Evolutionary conservation across 352 stramenopile species (phyloP).

Genomic region (Phytophthora tubulina): DNA sequence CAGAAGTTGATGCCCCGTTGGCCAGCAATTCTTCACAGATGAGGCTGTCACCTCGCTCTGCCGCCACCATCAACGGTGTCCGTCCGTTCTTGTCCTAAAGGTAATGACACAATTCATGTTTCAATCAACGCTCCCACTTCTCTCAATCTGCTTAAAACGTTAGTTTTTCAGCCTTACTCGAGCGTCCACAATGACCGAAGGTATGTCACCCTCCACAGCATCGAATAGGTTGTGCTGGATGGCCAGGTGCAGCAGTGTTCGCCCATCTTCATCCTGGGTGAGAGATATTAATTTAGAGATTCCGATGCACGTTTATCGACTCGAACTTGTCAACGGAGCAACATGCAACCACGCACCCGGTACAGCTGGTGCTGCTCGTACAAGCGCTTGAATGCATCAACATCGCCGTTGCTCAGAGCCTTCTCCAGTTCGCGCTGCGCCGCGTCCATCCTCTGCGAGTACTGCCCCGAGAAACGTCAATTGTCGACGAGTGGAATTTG

Average conservation of each 20-base stretch:
- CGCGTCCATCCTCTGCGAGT: constrained; percentile 19
- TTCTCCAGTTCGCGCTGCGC: constrained; percentile 28
- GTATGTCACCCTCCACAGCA: constrained; percentile 36
- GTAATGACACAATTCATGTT: background rate
- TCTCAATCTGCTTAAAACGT: background rate
- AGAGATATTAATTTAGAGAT: constrained; percentile 15
- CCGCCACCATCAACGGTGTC: constrained; percentile 48
- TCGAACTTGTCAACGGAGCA: background rate
- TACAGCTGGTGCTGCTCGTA: constrained; percentile 37
- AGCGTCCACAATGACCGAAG: constrained; percentile 27
- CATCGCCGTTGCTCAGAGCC: constrained; percentile 29
- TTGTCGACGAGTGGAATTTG: constrained; percentile 13
- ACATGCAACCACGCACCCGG: constrained; percentile 27
- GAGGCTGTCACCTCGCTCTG: constrained; percentile 41
- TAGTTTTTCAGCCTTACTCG: constrained; percentile 13
- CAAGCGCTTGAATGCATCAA: constrained; percentile 29
- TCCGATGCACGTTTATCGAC: background rate
- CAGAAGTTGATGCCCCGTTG: constrained; percentile 38
- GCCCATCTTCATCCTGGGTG: constrained; percentile 35
- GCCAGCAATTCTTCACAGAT: constrained; percentile 47
- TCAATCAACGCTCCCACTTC: background rate
- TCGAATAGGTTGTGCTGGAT: constrained; percentile 44
- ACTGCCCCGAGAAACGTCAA: background rate
- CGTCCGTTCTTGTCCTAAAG: constrained; percentile 41
- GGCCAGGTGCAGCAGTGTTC: constrained; percentile 42